Evolutionary conservation across 441 rosid genomes (phyloP).

Genomic region (Populus hybrid): DNA sequence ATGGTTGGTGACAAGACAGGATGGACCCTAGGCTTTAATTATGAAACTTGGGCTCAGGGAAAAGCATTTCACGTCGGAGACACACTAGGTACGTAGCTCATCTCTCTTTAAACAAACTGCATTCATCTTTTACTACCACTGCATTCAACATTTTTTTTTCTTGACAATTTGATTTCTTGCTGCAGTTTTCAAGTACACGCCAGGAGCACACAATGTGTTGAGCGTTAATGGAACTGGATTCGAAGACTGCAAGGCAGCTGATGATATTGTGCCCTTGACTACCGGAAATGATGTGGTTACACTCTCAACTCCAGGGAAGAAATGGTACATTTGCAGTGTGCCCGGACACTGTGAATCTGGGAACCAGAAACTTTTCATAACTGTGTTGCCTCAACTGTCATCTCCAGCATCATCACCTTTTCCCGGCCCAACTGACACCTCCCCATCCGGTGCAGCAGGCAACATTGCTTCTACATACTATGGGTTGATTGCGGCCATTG

Average conservation of each 20-base stretch:
- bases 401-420: slow-evolving; percentile 21
- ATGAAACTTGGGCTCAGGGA: slow-evolving; percentile 37
- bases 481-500: slow-evolving; percentile 11
- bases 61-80: slow-evolving; percentile 42
- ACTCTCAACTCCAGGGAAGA: slow-evolving; percentile 26
- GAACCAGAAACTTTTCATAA: slow-evolving; percentile 39
- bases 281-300: slow-evolving; percentile 32
- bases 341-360: slow-evolving; percentile 25
- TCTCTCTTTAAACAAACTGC: neutral
- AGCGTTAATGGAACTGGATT: slow-evolving; percentile 31
- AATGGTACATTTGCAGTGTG: slow-evolving; percentile 48
- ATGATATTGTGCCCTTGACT: slow-evolving; percentile 2
- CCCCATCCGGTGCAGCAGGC: slow-evolving; percentile 23
- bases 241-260: slow-evolving; percentile 24
- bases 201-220: slow-evolving; percentile 31
- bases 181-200: slow-evolving; percentile 39
- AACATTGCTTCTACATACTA: neutral
- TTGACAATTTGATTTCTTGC: neutral
- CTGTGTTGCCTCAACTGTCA: slow-evolving; percentile 21
- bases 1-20: slow-evolving; percentile 38
- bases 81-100: slow-evolving; percentile 26
- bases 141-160: too few relatives aligned
- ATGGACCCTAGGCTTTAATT: slow-evolving; percentile 38
- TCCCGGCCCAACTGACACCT: neutral
- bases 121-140: neutral